Base-by-base conservation (phyloP, 805 yeast species). In the Ogataea populi-albae region DNA sequence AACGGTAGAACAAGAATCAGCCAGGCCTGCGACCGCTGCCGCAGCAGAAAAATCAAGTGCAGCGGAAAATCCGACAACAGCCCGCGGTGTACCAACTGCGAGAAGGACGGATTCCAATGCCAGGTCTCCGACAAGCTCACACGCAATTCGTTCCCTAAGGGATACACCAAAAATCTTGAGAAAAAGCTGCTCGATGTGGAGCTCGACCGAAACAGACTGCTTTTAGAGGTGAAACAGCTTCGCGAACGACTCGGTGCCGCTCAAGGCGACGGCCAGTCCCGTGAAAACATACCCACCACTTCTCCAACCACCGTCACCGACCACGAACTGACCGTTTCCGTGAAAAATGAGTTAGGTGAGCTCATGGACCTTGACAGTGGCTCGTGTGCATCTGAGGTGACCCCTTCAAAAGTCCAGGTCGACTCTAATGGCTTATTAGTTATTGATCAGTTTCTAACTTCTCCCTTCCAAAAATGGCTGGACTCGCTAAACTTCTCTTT, bases 11-110 rank as follows among this genome's bases (percentile, higher is more conserved):
- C 69, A 4, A 56, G 91, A 42, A 79, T 81, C 3, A 73, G 83
- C 1, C 93, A 84, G 57, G 93, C 93, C 2, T 84, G 94, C 61
- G 93, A 84, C 56, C 64, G 93, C 22, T 84, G 93, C 50, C 66
- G 91, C 29, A 75, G 81, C 45, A 80, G 85, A 47, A 84, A 83
- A 59, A 81, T 82, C 44, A 78, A 79, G 45, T 84, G 93, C 59
- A 84, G 81, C 50, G 91, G 89, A 1, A 67, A 70, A 40, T 68
- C 75, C 2, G 62, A 54, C 26, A 43, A 42, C 14, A 49, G 46
- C 20, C 88, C 88, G 7, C 57, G 65, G 29, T 84, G 94, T 54
- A 66, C 77, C 23, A 80, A 81, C 50, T 84, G 93, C 53, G 61
- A 64, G 23, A 73, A 73, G 43, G 76, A 79, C 27, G 81, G 80